Percentiles rank a stretch among this genome's conserved stretches.
These are phyloP conservation scores for Aeminium ludgeri DNA, from an alignment of 495 filamentous ascomycete species.

Conservation along the genomic window DNA sequence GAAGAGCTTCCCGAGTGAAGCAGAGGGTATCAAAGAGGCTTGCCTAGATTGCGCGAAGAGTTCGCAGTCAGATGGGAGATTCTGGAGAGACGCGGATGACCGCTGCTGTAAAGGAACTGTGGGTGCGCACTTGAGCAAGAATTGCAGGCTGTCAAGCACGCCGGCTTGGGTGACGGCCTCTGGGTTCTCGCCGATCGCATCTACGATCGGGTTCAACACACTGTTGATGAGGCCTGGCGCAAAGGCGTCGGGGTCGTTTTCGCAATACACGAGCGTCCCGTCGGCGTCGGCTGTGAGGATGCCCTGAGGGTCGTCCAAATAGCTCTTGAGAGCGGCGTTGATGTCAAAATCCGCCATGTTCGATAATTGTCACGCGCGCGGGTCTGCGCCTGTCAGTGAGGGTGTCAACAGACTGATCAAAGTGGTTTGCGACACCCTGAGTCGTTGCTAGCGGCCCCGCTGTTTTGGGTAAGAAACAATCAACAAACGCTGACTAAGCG, in stretches of 20 bases:
- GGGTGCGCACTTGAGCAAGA: slow-evolving; percentile 86
- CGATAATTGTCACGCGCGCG: background rate
- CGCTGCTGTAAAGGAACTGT: slow-evolving; percentile 36
- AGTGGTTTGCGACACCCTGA: background rate
- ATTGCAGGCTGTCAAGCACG: slow-evolving; percentile 82
- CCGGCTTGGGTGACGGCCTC: slow-evolving; percentile 65
- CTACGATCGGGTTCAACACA: slow-evolving; percentile 80
- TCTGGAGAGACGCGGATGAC: slow-evolving; percentile 21
- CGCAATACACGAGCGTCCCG: slow-evolving; percentile 69
- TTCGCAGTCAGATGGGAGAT: slow-evolving; percentile 38
- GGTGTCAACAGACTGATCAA: no score
- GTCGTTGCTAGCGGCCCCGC: background rate
- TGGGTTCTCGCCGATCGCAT: slow-evolving; percentile 79
- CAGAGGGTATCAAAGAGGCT: slow-evolving; percentile 59
- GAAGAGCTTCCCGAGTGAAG: slow-evolving; percentile 78
- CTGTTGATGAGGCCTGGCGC: slow-evolving; percentile 59
- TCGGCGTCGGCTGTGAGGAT: slow-evolving; percentile 82
- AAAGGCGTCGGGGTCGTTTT: slow-evolving; percentile 75
- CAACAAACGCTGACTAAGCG: background rate
- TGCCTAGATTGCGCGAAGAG: slow-evolving; percentile 58
- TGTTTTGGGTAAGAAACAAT: no score
- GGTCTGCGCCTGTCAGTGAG: no score
- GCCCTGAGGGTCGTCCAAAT: slow-evolving; percentile 74
- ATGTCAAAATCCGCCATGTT: slow-evolving; percentile 60
- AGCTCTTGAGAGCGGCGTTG: slow-evolving; percentile 86